Evolutionary conservation across 257 asterid species (phyloP).

Genomic region (Ophiorrhiza pumila): DNA sequence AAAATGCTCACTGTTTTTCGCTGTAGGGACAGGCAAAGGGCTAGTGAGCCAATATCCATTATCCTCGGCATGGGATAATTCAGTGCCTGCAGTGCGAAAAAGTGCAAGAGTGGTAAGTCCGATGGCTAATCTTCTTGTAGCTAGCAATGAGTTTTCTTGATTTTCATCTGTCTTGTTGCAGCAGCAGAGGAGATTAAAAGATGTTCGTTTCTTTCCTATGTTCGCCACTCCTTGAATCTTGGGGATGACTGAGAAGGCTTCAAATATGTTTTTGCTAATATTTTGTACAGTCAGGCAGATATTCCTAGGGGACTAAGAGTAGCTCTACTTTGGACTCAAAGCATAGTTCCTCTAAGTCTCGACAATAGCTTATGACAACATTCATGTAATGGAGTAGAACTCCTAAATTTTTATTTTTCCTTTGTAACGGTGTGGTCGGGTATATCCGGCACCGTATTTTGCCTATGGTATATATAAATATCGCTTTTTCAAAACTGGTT

Average conservation of each 20-base stretch:
- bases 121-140: slow-evolving; percentile 44
- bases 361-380: too few relatives aligned
- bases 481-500: too few relatives aligned
- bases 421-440: too few relatives aligned
- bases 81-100: slow-evolving; percentile 28
- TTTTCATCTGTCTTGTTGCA: slow-evolving; percentile 26
- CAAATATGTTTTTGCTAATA: too few relatives aligned
- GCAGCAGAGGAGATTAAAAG: slow-evolving; percentile 18
- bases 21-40: slow-evolving; percentile 54
- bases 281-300: too few relatives aligned
- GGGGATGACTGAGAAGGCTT: slow-evolving; percentile 32
- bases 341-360: too few relatives aligned
- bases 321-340: too few relatives aligned
- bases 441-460: too few relatives aligned
- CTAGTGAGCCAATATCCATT: slow-evolving; percentile 63
- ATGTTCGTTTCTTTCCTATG: slow-evolving; percentile 14
- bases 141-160: slow-evolving; percentile 20
- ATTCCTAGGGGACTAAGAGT: too few relatives aligned
- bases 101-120: slow-evolving; percentile 46
- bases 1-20: slow-evolving; percentile 42
- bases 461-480: too few relatives aligned
- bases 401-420: too few relatives aligned
- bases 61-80: slow-evolving; percentile 49
- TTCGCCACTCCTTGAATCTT: slow-evolving; percentile 24
- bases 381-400: too few relatives aligned